These are phyloP conservation scores for Curvularia lunata DNA, from an alignment of 2,329 filamentous ascomycete species.

Conservation along the genomic window DNA sequence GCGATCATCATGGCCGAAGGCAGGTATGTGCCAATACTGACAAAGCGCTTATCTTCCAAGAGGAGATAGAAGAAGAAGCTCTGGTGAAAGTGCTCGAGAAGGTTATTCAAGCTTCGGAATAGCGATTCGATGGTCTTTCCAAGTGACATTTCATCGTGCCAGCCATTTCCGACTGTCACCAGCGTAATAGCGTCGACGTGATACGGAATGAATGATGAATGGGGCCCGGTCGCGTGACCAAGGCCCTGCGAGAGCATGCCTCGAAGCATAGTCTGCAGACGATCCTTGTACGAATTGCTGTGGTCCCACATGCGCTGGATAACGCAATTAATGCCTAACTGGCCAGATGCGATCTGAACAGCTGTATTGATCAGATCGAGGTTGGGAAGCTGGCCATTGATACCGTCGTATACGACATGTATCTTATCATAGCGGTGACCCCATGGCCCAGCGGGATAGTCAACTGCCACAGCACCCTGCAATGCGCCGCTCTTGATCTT, in stretches of 20 bases:
- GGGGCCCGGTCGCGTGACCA: constrained; percentile 86
- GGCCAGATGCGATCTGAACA: constrained; percentile 82
- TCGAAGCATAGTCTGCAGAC: constrained; percentile 84
- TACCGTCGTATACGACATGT: constrained; percentile 91
- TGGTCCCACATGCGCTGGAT: constrained; percentile 87
- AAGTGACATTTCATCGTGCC: constrained; percentile 97
- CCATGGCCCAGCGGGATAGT: constrained; percentile 75
- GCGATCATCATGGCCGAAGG: constrained; percentile 98
- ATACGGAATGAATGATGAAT: constrained; percentile 96
- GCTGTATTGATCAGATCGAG: constrained; percentile 95
- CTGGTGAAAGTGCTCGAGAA: constrained; percentile 95
- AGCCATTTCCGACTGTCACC: constrained; percentile 86
- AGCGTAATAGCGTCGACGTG: constrained; percentile 96
- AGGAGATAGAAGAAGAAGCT: constrained; percentile 99
- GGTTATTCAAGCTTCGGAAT: constrained; percentile 92
- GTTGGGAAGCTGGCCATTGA: constrained; percentile 95
- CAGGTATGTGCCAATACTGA: constrained; percentile 96
- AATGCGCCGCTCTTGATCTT: constrained; percentile 91
- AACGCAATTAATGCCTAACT: constrained; percentile 86
- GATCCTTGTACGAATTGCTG: constrained; percentile 76
- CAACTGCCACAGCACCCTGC: constrained; percentile 90
- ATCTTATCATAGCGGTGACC: constrained; percentile 84
- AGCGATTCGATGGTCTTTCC: constrained; percentile 88
- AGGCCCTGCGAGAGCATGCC: constrained; percentile 93
- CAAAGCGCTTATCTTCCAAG: constrained; percentile 89